Evolutionary conservation across 2,329 filamentous ascomycete species (phyloP).

Genomic region (Epichloe brachyelytri): DNA sequence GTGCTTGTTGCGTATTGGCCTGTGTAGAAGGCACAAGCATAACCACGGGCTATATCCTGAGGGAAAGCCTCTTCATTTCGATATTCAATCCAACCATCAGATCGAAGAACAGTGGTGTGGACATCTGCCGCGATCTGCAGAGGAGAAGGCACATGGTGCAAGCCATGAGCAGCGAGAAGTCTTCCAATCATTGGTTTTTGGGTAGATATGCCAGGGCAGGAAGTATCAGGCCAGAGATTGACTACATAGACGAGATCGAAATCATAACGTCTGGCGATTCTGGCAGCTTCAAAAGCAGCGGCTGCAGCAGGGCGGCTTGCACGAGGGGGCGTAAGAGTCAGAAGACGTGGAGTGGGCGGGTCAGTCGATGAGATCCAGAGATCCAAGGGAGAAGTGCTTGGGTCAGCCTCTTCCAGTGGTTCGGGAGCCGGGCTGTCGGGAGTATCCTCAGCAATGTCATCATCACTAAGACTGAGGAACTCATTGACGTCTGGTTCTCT

Average conservation of each 20-base stretch:
- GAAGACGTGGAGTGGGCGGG: conserved; percentile 18
- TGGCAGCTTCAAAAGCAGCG: conserved; percentile 40
- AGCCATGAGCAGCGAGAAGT: conserved; percentile 41
- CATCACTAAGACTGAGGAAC: conserved; percentile 41
- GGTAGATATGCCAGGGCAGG: conserved; percentile 6
- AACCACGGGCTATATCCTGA: conserved; percentile 37
- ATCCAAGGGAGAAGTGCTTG: conserved; percentile 7
- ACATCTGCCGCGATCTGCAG: conserved; percentile 37
- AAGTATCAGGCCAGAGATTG: conserved; percentile 38
- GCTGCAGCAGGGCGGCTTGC: conserved; percentile 29
- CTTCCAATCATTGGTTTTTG: conserved; percentile 29
- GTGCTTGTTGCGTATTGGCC: conserved; percentile 21
- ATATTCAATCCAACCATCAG: conserved; percentile 40
- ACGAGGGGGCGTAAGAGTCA: conserved; percentile 33
- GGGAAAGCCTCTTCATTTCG: conserved; percentile 27
- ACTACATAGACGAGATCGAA: conserved; percentile 48
- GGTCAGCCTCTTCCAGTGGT: not conserved
- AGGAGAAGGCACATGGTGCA: conserved; percentile 36
- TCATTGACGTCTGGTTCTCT: conserved; percentile 40
- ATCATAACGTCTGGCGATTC: conserved; percentile 41
- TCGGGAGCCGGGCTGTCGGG: conserved; percentile 10
- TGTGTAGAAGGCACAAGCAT: conserved; percentile 40
- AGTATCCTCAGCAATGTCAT: conserved; percentile 40
- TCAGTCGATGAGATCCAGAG: conserved; percentile 12
- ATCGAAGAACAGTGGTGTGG: conserved; percentile 36